Evolutionary conservation across 768 basidiomycete species (phyloP), one percentile per base, ranked within the genome.

Genomic region (Candolleomyces aberdarensis): DNA sequence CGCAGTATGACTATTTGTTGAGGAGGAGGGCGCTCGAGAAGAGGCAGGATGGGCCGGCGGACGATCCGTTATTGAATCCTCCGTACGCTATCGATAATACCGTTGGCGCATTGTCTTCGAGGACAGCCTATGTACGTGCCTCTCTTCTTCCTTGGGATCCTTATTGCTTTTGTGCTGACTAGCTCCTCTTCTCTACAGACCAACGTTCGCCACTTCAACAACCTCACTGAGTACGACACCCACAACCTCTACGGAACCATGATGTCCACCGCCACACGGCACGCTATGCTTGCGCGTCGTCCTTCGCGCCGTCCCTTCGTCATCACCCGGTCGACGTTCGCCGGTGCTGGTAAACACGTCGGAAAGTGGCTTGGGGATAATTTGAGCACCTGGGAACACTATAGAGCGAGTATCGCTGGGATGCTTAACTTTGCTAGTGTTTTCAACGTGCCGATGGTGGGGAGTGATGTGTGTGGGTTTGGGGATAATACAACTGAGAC

Each of bases 281-380:
- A 83, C 36, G 88, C 87, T 11, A 80, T 89, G 81, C 76, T 86
- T 40, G 75, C 80, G 1, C 84, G 87, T 41, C 79, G 86, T 17
- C 88, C 88, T 13, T 84, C 83, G 0, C 71, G 78, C 43, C 81
- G 85, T 1, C 80, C 87, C 3, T 74, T 89, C 39, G 77, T 89
- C 66, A 88, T 89, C 65, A 90, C 88, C 0, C 86, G 88, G 20
- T 89, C 87, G 10, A 89, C 88, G 2, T 89, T 87, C 63, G 85
- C 85, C 1, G 88, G 88, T 41, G 86, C 87, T 3, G 88, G 88
- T 6, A 69, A 71, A 26, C 78, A 82, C 57, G 86, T 87, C n/a
- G 86, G 87, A 14, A 89, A 90, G 70, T 89, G 88, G 88, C 76
- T 89, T 1, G 88, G 88, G 1, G 86, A 89, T 70, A 88, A 88